Conservation (phyloP, 2,329 filamentous ascomycete genomes). For the Sporothrix pseudoabietina region DNA sequence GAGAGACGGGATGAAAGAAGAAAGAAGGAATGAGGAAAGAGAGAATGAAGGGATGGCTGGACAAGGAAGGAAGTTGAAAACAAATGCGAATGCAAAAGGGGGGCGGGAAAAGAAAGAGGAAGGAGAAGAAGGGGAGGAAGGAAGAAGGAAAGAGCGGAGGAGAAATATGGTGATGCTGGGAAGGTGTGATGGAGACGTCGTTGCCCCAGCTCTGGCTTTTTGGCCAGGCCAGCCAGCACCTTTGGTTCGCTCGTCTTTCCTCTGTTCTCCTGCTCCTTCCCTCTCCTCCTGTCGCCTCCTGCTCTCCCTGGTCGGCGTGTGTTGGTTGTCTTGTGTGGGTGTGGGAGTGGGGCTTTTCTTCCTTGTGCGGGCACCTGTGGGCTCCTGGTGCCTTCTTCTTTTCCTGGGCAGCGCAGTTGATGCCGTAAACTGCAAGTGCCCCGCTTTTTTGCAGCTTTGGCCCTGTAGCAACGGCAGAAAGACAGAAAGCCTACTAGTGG, state of each 20-base stretch:
- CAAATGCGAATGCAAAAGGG: conserved; percentile 12
- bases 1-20: conserved; percentile 23
- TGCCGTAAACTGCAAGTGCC: conserved; percentile 28
- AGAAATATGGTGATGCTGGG: conserved; percentile 31
- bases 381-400: conserved; percentile 27
- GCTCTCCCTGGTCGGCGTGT: conserved; percentile 8
- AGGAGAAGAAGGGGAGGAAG: conserved; percentile 16
- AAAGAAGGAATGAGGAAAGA: conserved; percentile 9
- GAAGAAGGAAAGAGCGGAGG: conserved; percentile 26
- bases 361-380: conserved; percentile 20
- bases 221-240: not conserved
- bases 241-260: conserved; percentile 4
- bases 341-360: conserved; percentile 12
- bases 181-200: conserved; percentile 31
- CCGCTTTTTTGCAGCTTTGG: conserved; percentile 30
- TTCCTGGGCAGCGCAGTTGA: conserved; percentile 31
- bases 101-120: conserved; percentile 7
- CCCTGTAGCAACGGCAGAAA: conserved; percentile 6
- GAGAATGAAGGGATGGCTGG: conserved; percentile 2
- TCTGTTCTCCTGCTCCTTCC: not conserved
- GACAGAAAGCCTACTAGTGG: conserved; percentile 29
- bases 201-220: conserved; percentile 32
- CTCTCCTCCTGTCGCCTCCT: not conserved
- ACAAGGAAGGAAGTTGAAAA: conserved; percentile 22
- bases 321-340: conserved; percentile 17